Evolutionary conservation across 129 eudicot genomes (phyloP), one percentile per base, ranked within the genome.

Genomic region (Glebionis coronaria): DNA sequence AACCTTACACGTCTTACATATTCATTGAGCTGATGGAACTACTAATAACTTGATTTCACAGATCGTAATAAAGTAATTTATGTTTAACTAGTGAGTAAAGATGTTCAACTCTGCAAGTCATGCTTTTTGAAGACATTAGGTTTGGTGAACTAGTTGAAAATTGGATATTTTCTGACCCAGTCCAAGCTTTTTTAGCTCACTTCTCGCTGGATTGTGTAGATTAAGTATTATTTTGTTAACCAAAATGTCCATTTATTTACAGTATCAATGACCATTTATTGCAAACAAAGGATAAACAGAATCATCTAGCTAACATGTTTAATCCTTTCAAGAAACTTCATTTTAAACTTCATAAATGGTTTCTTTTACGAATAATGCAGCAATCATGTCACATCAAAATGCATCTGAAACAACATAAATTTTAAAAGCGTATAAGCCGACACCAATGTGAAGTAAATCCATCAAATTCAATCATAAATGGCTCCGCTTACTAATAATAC

Each of bases 371-470:
- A 56, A 8, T 52, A 21, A 44, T n/a, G 23, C 56, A 44, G 28
- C 13, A 68, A 10, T 35, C 52, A 21, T 15, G 56, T 44, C 58
- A 46, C 47, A 27, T 46, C 59, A 28, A 15, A n/a, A 70, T 58
- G 72, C 42, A 31, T 67, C 31, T 67, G 35, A 67, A 28, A 49
- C 18, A 70, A 70, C 21, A 70, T 70, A 46, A 44, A 1, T 21
- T 70, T 18, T 58, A 5, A 57, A 58, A 58, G 67, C 14, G 29
- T 14, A 59, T 2, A 59, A 6, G 20, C 45, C 20, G 47, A 58
- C 58, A 44, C 57, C 38, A 56, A 56, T 9, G 8, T 20, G 9
- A 56, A 23, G 5, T 56, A 56, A 56, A 23, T 20, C 35, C 35
- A 23, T 11, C 38, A 31, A 31, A 31, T 31, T 4, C 38, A 31